Evolutionary conservation across 2,329 filamentous ascomycete species (phyloP), one percentile per base, ranked within the genome.

Genomic region (Epichloe sp.): DNA sequence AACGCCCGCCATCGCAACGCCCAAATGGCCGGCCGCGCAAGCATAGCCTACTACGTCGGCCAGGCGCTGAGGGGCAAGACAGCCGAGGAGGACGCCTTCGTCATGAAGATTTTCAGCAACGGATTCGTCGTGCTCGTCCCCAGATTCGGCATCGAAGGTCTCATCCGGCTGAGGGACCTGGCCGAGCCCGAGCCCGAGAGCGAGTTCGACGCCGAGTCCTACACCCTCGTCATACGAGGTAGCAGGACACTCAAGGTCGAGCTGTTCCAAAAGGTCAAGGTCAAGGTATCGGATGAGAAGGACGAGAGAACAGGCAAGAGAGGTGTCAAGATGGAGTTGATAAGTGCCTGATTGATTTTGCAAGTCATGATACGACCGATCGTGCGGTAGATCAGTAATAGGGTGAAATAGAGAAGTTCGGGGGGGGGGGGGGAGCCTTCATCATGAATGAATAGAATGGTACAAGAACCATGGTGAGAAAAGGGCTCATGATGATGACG

Each of bases 21-120:
- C 35, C 93, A 98, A 69, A 85, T 95, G 70, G 93, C 93, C 3
- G 91, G 91, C 37, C 83, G 93, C 53, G 91, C 93, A 26, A 93
- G 86, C 59, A 90, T 98, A 56, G 90, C 95, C 60, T 98, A 97
- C 72, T 98, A 97, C 65, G 93, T 98, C 47, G 93, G 93, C 0
- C 93, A 98, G 71, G 89, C 91, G 12, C 82, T 98, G 51, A 93
- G 93, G 71, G 88, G 79, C 55, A 73, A 75, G 57, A 74, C 79
- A 34, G 79, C 80, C 7, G 84, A 90, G 60, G 90, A 96, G 67
- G 90, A 96, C 52, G 93, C 88, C 3, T 97, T 95, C 66, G 82
- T 98, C 44, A 95, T 98, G 86, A 87, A 88, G 64, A 85, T 98
- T 49, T 98, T 98, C 69, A 89, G 86, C 65, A 98, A 98, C 69